Evolutionary conservation across 179 eudicot species (phyloP).

Genomic region (Drosera spatulata): DNA sequence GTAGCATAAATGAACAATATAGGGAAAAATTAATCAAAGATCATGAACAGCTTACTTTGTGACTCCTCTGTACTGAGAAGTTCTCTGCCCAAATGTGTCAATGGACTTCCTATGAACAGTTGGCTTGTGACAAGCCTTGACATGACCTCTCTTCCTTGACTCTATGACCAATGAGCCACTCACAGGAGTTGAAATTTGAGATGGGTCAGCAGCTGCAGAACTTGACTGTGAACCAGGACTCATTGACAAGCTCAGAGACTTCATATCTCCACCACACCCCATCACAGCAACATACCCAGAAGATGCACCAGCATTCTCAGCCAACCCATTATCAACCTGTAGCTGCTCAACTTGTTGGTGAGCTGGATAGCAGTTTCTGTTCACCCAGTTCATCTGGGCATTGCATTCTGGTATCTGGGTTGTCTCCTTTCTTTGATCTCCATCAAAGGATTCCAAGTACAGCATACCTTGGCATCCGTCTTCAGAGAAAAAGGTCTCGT

Average conservation of each 20-base stretch:
- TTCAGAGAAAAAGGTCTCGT: conserved; percentile 25
- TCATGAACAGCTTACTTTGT: conserved; percentile 33
- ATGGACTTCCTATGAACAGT: conserved; percentile 60
- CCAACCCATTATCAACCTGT: conserved; percentile 8
- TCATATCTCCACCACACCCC: conserved; percentile 32
- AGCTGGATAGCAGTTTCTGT: conserved; percentile 11
- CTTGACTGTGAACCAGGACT: conserved; percentile 88
- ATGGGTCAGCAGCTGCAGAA: conserved; percentile 34
- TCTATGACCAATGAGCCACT: conserved; percentile 10
- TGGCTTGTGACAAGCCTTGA: conserved; percentile 26
- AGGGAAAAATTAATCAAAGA: not conserved
- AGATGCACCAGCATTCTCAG: conserved; percentile 7
- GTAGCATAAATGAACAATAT: not conserved
- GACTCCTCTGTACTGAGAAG: conserved; percentile 73
- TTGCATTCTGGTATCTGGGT: conserved; percentile 7
- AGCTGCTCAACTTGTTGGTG: conserved; percentile 6
- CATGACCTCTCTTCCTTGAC: conserved; percentile 41
- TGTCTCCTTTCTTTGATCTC: conserved; percentile 8
- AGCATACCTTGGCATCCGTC: conserved; percentile 24
- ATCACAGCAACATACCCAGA: not conserved
- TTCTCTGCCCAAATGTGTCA: conserved; percentile 80
- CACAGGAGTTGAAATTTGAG: conserved; percentile 27
- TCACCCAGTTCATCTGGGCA: conserved; percentile 18
- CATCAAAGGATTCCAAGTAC: conserved; percentile 14
- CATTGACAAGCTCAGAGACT: conserved; percentile 57